Base-by-base conservation (phyloP, 1,284 basidiomycete genomes). In the Porodaedalea pini region DNA sequence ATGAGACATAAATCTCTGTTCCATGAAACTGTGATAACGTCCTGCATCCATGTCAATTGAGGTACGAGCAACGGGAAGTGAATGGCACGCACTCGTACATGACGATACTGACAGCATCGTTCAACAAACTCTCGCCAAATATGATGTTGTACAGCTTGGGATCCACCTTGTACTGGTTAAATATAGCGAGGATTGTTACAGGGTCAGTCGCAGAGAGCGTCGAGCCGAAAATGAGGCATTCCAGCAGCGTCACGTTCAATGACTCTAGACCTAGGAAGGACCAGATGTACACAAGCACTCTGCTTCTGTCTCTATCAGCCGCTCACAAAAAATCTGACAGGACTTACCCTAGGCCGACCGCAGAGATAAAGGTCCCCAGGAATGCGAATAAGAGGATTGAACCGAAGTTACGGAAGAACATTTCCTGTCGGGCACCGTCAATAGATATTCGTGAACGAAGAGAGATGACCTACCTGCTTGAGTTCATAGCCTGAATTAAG, bases 81-180 rank as follows among this genome's bases (percentile, higher is more conserved):
- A 60, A 51, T 27, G 13, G n/a, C 55, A 89, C 92, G 79, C 69
- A 96, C 92, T 99, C 96, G 73, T 98, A 99, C 92, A 99, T 97
- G 74, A 99, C 96, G 76, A 99, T 99, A 78, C 93, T 94, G 66
- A 99, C 96, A 27, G 96, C 96, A 79, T 99, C 96, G 74, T 99
- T 99, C 61, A 99, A 75, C 61, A 99, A 82, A 70, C 89, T 92
- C 73, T 99, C 96, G 32, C 97, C 97, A 69, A 99, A 99, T 66
- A 99, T 99, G 73, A 99, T 85, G 54, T 88, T 91, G 75, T 99
- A 99, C 3, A 99, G 80, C 71, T 98, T 97, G 0, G 97, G 95
- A 71, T 99, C 96, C 60, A 99, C 96, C 71, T 98, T 97, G 76
- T 97, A 92, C 62, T 96, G 92, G 67, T 98, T 95, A 79, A 99